Evolutionary conservation across 805 yeast species (phyloP), one percentile per base, ranked within the genome.

Genomic region (Ogataea chonburiensis): DNA sequence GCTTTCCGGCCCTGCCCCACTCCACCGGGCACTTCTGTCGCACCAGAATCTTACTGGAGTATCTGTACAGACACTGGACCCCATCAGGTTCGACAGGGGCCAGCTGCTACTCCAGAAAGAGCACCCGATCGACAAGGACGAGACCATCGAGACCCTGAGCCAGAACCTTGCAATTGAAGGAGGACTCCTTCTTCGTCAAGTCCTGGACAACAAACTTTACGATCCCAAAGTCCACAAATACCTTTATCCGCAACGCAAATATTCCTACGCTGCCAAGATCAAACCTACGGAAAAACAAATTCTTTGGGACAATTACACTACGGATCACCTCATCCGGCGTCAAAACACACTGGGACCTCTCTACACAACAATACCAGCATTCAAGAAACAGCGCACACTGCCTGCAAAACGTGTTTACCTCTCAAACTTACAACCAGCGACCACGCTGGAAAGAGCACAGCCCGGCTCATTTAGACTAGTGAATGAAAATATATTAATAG

Each of bases 41-140:
- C 68, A 69, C 25, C 88, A 82, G 46, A 22, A 44, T 0, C 40
- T 31, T 12, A 82, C 97, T 0, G 98, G 98, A 0, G 95, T 87
- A 12, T 76, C 96, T 0, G 73, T 93, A 0, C 98, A 93, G 57
- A 86, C 96, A 0, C 61, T 93, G 16, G 96, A 93, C 53, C 96
- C 97, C 0, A 71, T 82, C 1, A 72, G 78, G 54, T 93, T 93
- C 52, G 98, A 93, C 50, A 67, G 65, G 21, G 98, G 98, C 1
- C 65, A 69, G 2, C 73, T 91, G 0, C 55, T 93, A 2, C 58
- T 67, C 12, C 94, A 83, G 45, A 69, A 84, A 1, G 53, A 52
- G 2, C 66, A 66, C 17, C 47, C 53, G 0, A 66, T 86, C 1
- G 36, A 34, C 0, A 55, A 54, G 3, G 45, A 56, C 7, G 85